Evolutionary conservation across 768 basidiomycete genomes (phyloP).

Genomic region (Rhodosporidiobolus sp.): DNA sequence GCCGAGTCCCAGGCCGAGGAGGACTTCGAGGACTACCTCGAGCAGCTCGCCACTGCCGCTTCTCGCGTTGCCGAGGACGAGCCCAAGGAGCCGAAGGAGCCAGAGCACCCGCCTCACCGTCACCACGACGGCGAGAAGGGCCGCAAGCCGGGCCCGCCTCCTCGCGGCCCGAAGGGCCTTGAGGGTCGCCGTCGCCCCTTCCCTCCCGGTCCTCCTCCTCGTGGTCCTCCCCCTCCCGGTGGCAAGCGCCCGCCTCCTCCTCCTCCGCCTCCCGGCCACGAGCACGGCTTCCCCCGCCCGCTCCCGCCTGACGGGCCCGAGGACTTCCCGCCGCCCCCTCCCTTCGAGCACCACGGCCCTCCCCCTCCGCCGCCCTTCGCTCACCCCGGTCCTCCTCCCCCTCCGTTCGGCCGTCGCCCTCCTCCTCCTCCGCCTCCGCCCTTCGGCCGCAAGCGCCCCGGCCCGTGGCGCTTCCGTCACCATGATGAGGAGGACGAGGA

Average conservation of each 20-base stretch:
- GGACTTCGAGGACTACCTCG: background rate
- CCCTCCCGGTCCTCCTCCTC: background rate
- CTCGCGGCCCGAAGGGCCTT: too few species aligned
- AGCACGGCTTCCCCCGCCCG: background rate
- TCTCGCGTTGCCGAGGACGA: background rate
- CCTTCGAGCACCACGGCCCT: background rate
- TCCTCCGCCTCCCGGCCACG: background rate
- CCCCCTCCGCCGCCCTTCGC: background rate
- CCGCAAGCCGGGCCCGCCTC: too few species aligned
- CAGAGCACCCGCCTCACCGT: too few species aligned
- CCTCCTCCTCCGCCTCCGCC: background rate
- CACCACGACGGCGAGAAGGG: too few species aligned
- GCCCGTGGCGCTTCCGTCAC: background rate
- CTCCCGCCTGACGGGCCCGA: too few species aligned
- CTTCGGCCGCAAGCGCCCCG: background rate
- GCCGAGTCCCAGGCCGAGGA: background rate
- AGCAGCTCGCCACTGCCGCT: background rate
- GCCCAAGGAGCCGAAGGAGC: background rate
- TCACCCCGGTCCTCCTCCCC: background rate
- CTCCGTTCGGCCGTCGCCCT: background rate
- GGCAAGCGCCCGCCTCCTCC: background rate
- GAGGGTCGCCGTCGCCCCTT: too few species aligned
- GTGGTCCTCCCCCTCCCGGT: background rate
- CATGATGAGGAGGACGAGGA: background rate
- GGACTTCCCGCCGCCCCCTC: background rate